Evolutionary conservation across 2,329 filamentous ascomycete genomes (phyloP).

Genomic region (Exophiala sp.): DNA sequence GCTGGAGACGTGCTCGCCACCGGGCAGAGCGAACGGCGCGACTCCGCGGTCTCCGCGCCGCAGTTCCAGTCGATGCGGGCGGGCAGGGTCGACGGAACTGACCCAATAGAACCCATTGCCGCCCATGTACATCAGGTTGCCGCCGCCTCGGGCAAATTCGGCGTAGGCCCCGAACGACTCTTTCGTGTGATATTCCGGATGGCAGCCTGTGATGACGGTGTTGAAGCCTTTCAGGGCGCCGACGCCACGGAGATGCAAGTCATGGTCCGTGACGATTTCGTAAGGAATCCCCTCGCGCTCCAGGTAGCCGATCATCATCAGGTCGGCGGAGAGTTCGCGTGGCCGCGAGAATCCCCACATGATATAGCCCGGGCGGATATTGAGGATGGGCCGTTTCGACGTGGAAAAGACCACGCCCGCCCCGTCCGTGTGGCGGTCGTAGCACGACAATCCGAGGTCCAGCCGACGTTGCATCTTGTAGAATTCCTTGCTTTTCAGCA

Average conservation of each 20-base stretch:
- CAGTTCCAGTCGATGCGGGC: constrained; percentile 32
- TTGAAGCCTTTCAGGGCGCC: constrained; percentile 24
- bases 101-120: constrained; percentile 37
- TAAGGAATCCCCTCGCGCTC: constrained; percentile 33
- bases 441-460: constrained; percentile 37
- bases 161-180: constrained; percentile 31
- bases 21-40: constrained; percentile 29
- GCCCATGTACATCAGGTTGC: constrained; percentile 36
- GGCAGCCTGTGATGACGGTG: constrained; percentile 31
- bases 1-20: constrained; percentile 31
- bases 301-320: constrained; percentile 35
- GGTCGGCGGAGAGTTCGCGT: constrained; percentile 36
- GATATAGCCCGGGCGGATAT: constrained; percentile 36
- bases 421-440: constrained; percentile 37
- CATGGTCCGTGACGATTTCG: constrained; percentile 37
- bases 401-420: constrained; percentile 34
- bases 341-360: constrained; percentile 36
- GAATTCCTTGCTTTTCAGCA: constrained; percentile 20
- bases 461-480: constrained; percentile 31
- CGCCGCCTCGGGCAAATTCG: constrained; percentile 31
- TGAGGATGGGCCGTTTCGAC: constrained; percentile 35
- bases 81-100: constrained; percentile 7
- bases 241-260: constrained; percentile 30
- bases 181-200: constrained; percentile 35
- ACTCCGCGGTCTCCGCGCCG: constrained; percentile 33